phyloP scores from a whole-genome alignment of 2,329 filamentous ascomycete species.

The Podosphaera xanthii region DNA sequence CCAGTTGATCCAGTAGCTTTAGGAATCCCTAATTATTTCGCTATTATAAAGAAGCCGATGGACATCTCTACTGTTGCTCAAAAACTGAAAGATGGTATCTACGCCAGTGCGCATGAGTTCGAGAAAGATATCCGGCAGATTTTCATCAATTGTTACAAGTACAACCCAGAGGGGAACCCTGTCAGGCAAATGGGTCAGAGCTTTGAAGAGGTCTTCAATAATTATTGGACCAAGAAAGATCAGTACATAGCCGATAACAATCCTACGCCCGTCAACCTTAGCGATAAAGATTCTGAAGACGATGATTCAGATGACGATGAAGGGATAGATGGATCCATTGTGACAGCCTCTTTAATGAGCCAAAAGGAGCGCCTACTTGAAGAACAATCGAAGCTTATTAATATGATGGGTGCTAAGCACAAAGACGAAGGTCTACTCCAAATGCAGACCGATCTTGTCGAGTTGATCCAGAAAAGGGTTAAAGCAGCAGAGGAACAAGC shows the following conservation, averaged over 20 bases:
- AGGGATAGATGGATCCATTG: constrained; percentile 25
- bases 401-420: constrained; percentile 26
- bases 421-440: constrained; percentile 25
- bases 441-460: constrained; percentile 30
- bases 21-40: constrained; percentile 82
- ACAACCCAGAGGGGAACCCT: constrained; percentile 61
- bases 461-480: constrained; percentile 33
- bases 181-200: constrained; percentile 50
- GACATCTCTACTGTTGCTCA: constrained; percentile 62
- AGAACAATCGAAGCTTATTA: constrained; percentile 35
- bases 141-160: constrained; percentile 74
- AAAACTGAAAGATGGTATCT: constrained; percentile 59
- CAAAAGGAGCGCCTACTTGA: constrained; percentile 27
- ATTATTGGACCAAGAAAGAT: constrained; percentile 55
- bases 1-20: constrained; percentile 87
- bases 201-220: constrained; percentile 53
- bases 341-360: constrained; percentile 19
- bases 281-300: constrained; percentile 42
- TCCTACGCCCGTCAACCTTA: constrained; percentile 37
- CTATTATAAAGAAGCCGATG: constrained; percentile 92
- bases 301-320: constrained; percentile 48
- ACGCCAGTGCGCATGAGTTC: constrained; percentile 64
- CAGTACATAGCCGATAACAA: constrained; percentile 61
- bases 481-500: constrained; percentile 25
- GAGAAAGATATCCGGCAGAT: constrained; percentile 65